Evolutionary conservation across 176 grass and related monocot genomes (phyloP).

Genomic region (Aegilops sharonensis): DNA sequence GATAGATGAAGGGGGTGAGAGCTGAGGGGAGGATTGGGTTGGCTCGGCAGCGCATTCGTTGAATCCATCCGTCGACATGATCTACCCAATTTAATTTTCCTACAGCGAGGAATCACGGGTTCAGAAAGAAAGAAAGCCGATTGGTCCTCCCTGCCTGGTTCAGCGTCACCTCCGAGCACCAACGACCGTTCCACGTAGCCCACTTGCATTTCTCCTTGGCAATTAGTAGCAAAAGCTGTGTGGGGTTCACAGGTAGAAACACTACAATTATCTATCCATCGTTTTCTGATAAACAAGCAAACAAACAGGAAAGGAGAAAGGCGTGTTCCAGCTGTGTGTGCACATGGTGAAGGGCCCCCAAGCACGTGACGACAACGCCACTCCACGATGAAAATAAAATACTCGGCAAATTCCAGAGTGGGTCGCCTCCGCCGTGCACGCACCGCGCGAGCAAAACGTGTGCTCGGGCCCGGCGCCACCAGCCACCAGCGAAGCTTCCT

Average conservation of each 20-base stretch:
- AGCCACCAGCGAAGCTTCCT: conserved; percentile 20
- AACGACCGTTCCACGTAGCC: background rate
- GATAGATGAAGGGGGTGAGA: background rate
- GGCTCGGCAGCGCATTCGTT: background rate
- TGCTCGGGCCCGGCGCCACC: background rate
- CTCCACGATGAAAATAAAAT: background rate
- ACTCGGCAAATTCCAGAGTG: background rate
- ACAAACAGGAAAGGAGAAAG: background rate
- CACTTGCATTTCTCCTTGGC: background rate
- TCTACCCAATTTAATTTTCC: background rate
- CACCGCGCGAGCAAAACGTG: conserved; percentile 35
- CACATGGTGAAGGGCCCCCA: conserved; percentile 17
- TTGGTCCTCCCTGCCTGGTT: background rate
- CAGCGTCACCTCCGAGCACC: background rate
- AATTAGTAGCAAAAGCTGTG: background rate
- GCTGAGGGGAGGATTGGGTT: background rate
- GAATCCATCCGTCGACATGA: background rate
- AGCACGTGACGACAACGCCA: conserved; percentile 23
- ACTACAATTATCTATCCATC: background rate
- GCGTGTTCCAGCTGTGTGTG: conserved; percentile 10
- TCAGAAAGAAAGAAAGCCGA: background rate
- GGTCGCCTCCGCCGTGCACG: background rate
- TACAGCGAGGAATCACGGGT: background rate
- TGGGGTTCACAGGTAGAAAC: background rate
- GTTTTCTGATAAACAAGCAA: background rate